Conservation (phyloP, 305 asterid genomes). For the Plantago coronopus region DNA sequence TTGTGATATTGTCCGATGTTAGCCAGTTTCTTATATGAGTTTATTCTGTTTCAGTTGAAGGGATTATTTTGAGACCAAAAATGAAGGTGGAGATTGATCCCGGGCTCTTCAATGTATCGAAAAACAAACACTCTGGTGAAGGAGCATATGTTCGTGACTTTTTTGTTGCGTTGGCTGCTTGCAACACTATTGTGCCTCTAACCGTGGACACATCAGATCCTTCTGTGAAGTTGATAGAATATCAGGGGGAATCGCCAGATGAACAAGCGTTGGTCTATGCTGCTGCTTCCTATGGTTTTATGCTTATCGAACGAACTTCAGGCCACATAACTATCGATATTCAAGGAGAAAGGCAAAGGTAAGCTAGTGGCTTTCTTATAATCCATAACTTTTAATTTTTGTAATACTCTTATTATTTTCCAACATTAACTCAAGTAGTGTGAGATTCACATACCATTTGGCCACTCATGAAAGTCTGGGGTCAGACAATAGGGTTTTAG, state of each 20-base stretch:
- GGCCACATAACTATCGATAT: slow-evolving; percentile 82
- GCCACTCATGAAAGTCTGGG: not conserved
- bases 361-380: slow-evolving; percentile 23
- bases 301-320: slow-evolving; percentile 93
- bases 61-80: slow-evolving; percentile 67
- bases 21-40: not conserved
- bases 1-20: not conserved
- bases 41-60: slow-evolving; percentile 52
- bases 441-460: not conserved
- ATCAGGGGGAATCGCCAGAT: slow-evolving; percentile 99
- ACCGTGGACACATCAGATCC: slow-evolving; percentile 77
- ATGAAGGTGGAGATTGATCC: slow-evolving; percentile 66
- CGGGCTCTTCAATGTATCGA: slow-evolving; percentile 56
- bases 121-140: slow-evolving; percentile 44
- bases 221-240: slow-evolving; percentile 65
- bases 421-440: not conserved
- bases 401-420: not conserved
- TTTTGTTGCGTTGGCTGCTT: slow-evolving; percentile 90
- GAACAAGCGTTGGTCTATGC: slow-evolving; percentile 98
- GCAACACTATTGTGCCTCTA: slow-evolving; percentile 95
- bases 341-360: slow-evolving; percentile 93
- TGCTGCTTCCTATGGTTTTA: slow-evolving; percentile 89
- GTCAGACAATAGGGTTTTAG: not conserved
- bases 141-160: slow-evolving; percentile 60
- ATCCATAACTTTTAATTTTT: slow-evolving; percentile 3